A percentile compares a stretch with the other conserved stretches of the same genome.
These are phyloP conservation scores for Diaporthe velutina DNA, from an alignment of 2,329 filamentous ascomycete genomes.

Conservation along the genomic window DNA sequence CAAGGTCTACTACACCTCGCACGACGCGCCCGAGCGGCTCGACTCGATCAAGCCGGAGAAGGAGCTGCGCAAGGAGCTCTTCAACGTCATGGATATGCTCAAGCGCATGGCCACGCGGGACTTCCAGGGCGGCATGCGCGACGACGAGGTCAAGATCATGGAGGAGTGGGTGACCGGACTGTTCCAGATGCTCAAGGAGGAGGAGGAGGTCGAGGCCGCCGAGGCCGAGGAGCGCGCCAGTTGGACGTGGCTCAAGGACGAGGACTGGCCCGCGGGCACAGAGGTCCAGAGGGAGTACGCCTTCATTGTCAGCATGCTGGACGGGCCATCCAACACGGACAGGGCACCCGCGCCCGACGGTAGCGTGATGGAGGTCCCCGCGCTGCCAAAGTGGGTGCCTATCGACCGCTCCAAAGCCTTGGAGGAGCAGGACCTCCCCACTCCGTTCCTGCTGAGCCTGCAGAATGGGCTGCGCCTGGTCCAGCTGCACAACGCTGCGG, in stretches of 20 bases:
- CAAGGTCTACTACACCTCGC: slow-evolving; percentile 95
- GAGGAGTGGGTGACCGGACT: slow-evolving; percentile 84
- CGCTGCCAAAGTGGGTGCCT: slow-evolving; percentile 78
- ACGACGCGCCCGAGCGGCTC: slow-evolving; percentile 87
- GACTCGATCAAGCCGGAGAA: slow-evolving; percentile 91
- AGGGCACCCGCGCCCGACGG: slow-evolving; percentile 36
- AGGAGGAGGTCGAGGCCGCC: slow-evolving; percentile 81
- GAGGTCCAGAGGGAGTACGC: slow-evolving; percentile 84
- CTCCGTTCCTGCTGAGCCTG: slow-evolving; percentile 79
- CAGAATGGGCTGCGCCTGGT: slow-evolving; percentile 86
- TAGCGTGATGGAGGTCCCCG: slow-evolving; percentile 64
- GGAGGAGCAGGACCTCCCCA: slow-evolving; percentile 64
- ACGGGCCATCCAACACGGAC: slow-evolving; percentile 37
- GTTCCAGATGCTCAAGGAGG: slow-evolving; percentile 79
- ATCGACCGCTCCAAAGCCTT: slow-evolving; percentile 55
- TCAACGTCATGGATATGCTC: slow-evolving; percentile 89
- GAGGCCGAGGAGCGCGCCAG: slow-evolving; percentile 78
- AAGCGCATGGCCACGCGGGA: slow-evolving; percentile 91
- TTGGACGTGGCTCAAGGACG: slow-evolving; percentile 83
- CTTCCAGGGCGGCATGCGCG: slow-evolving; percentile 85
- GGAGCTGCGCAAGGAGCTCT: slow-evolving; percentile 84
- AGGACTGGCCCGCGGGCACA: slow-evolving; percentile 76
- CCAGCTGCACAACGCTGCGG: slow-evolving; percentile 88
- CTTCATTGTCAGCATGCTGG: slow-evolving; percentile 81
- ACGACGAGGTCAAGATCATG: slow-evolving; percentile 83